phyloP scores from a whole-genome alignment of 2,329 filamentous ascomycete species.

The Alternaria atra region DNA sequence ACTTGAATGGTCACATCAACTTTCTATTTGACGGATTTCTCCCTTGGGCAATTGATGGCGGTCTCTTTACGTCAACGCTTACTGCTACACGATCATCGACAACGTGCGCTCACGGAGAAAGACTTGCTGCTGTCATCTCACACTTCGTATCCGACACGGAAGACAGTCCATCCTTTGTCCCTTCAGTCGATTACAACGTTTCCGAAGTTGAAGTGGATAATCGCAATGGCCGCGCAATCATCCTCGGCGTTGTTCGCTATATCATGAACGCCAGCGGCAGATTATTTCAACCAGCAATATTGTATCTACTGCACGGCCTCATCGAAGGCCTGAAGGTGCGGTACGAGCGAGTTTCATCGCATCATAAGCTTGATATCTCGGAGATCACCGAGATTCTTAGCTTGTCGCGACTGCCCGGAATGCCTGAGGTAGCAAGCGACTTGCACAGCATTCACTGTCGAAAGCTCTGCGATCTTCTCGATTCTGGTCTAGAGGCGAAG shows the following conservation, averaged over 20 bases:
- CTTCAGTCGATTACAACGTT: neutral
- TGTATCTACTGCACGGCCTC: slow-evolving; percentile 57
- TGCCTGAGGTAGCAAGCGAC: slow-evolving; percentile 57
- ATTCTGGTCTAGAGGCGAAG: neutral
- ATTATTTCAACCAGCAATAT: slow-evolving; percentile 53
- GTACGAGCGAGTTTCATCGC: neutral
- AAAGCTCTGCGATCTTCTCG: slow-evolving; percentile 33
- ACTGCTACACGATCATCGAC: slow-evolving; percentile 39
- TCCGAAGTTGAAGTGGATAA: slow-evolving; percentile 10
- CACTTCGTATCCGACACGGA: slow-evolving; percentile 35
- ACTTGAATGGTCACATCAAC: slow-evolving; percentile 15
- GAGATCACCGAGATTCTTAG: slow-evolving; percentile 48
- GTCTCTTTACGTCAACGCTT: slow-evolving; percentile 54
- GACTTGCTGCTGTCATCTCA: slow-evolving; percentile 49
- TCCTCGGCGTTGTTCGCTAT: slow-evolving; percentile 47
- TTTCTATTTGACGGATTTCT: slow-evolving; percentile 55
- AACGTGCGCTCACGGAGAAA: slow-evolving; percentile 53
- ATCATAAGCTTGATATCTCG: neutral
- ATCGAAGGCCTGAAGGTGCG: slow-evolving; percentile 41
- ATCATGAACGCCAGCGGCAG: slow-evolving; percentile 46
- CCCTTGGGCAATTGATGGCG: slow-evolving; percentile 59
- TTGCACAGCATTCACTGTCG: slow-evolving; percentile 44
- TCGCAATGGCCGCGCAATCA: slow-evolving; percentile 25
- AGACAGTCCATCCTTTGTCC: neutral
- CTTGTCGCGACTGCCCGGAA: slow-evolving; percentile 48